Evolutionary conservation across 2,329 filamentous ascomycete genomes (phyloP).

Genomic region (Beauveria brongniartii): DNA sequence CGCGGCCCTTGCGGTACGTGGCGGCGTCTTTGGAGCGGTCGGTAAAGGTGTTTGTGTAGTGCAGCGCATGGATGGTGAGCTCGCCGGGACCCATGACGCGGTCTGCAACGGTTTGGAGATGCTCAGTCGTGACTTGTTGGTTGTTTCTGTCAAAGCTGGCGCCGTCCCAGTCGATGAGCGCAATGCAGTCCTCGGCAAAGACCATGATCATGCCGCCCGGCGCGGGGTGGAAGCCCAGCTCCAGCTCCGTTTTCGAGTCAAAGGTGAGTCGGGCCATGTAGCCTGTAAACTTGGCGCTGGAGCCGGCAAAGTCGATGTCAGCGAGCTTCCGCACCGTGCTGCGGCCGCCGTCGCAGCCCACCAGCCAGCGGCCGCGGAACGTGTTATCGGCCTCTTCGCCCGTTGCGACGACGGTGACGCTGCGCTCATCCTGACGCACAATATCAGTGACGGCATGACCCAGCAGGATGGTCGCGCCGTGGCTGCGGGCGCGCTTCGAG

Average conservation of each 20-base stretch:
- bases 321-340: constrained; percentile 30
- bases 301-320: constrained; percentile 29
- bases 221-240: constrained; percentile 18
- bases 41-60: constrained; percentile 19
- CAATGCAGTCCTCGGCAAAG: constrained; percentile 19
- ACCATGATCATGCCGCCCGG: constrained; percentile 17
- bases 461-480: constrained; percentile 22
- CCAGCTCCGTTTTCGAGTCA: constrained; percentile 21
- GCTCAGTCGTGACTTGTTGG: constrained; percentile 14
- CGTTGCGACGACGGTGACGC: constrained; percentile 17
- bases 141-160: constrained; percentile 15
- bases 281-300: constrained; percentile 27
- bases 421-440: constrained; percentile 15
- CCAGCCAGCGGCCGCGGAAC: constrained; percentile 23
- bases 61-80: constrained; percentile 18
- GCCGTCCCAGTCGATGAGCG: constrained; percentile 18
- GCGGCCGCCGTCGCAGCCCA: constrained; percentile 35
- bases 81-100: constrained; percentile 17
- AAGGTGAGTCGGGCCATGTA: constrained; percentile 26
- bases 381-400: not conserved
- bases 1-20: constrained; percentile 30
- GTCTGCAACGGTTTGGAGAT: constrained; percentile 17
- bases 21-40: constrained; percentile 21
- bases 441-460: constrained; percentile 18
- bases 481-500: constrained; percentile 17